These are phyloP conservation scores for Gardenia jasminoides DNA, from an alignment of 257 asterid genomes.

Conservation along the genomic window DNA sequence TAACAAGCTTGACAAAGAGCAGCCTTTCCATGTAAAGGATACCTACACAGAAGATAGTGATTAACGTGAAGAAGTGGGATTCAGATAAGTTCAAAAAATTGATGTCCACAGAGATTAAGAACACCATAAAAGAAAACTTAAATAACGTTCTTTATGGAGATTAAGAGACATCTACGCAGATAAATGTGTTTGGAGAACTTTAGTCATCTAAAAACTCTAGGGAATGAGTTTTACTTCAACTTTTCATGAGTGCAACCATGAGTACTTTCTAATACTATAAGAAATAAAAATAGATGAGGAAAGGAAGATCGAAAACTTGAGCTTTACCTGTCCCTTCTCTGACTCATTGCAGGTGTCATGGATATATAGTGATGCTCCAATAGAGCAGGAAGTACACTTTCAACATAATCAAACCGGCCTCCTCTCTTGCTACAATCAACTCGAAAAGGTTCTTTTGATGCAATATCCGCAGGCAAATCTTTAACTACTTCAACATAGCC, in stretches of 20 bases:
- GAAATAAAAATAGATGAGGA: background rate
- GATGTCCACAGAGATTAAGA: background rate
- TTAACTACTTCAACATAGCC: constrained; percentile 73
- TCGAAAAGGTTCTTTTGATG: constrained; percentile 78
- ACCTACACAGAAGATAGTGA: constrained; percentile 44
- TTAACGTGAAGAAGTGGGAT: background rate
- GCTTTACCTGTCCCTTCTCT: constrained; percentile 91
- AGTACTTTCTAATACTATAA: background rate
- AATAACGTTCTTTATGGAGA: background rate
- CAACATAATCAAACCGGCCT: constrained; percentile 84
- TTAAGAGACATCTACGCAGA: no score
- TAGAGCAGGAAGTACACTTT: constrained; percentile 79
- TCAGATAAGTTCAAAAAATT: background rate
- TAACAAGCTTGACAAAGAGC: constrained; percentile 95
- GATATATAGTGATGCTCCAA: constrained; percentile 82
- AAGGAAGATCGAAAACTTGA: background rate
- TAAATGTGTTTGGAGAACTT: background rate
- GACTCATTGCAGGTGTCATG: constrained; percentile 94
- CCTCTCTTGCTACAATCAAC: constrained; percentile 98
- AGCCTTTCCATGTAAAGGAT: constrained; percentile 82
- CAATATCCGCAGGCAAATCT: constrained; percentile 81
- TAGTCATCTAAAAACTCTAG: background rate
- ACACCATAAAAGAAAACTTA: background rate
- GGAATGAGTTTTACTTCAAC: background rate
- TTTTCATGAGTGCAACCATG: background rate